Percentiles rank a stretch among this genome's conserved stretches.
These are phyloP conservation scores for Monosporascus cannonballus DNA, from an alignment of 2,329 filamentous ascomycete species.

Conservation along the genomic window DNA sequence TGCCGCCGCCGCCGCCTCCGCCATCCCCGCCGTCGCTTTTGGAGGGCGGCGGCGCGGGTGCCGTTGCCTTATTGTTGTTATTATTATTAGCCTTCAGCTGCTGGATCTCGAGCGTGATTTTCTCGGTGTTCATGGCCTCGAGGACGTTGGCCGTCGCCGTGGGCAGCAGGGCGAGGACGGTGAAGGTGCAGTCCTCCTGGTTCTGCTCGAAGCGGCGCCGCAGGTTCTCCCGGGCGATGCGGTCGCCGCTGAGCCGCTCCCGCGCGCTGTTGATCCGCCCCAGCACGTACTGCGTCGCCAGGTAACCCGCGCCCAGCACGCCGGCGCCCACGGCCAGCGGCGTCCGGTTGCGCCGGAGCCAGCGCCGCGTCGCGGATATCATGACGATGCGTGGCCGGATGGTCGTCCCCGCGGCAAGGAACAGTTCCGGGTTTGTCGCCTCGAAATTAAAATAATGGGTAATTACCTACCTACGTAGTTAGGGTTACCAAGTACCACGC, in stretches of 20 bases:
- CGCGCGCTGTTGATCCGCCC: slow-evolving; percentile 87
- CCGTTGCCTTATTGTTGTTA: slow-evolving; percentile 53
- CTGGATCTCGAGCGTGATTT: slow-evolving; percentile 88
- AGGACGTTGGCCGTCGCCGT: slow-evolving; percentile 87
- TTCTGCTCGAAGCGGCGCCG: slow-evolving; percentile 97
- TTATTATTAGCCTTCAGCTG: slow-evolving; percentile 76
- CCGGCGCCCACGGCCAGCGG: slow-evolving; percentile 83
- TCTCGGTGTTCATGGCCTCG: slow-evolving; percentile 82
- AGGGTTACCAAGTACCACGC: no score
- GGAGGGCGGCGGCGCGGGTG: slow-evolving; percentile 33
- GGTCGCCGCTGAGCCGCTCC: slow-evolving; percentile 93
- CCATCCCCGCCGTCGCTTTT: slow-evolving; percentile 31
- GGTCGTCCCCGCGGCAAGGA: no score
- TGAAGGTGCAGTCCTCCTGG: slow-evolving; percentile 97
- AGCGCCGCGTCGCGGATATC: slow-evolving; percentile 72
- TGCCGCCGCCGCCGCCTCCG: slow-evolving; percentile 47
- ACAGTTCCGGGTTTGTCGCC: no score
- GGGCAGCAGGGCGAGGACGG: slow-evolving; percentile 89
- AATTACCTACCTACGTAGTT: no score
- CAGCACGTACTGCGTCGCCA: slow-evolving; percentile 88
- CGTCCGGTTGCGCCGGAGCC: slow-evolving; percentile 87
- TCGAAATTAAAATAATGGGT: no score
- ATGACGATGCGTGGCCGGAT: slow-evolving; percentile 32
- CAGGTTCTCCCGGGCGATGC: slow-evolving; percentile 93
- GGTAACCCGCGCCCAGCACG: slow-evolving; percentile 81